Evolutionary conservation across 768 basidiomycete genomes (phyloP), one percentile per base, ranked within the genome.

Genomic region (Trametes meyenii): DNA sequence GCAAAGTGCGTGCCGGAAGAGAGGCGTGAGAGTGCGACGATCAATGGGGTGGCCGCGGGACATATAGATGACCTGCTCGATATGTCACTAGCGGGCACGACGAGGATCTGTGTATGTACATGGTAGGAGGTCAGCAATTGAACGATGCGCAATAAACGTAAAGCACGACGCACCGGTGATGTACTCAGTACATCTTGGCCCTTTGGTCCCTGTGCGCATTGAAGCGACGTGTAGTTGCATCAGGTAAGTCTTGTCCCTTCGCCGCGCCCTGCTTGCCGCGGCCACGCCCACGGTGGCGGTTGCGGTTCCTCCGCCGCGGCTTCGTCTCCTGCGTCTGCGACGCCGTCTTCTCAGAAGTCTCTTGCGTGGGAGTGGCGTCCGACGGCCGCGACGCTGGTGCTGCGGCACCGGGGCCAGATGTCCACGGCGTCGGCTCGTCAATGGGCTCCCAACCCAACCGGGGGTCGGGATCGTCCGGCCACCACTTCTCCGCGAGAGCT

Each of bases 1-100:
- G 16, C 6, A 10, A 33, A 11, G 26, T 3, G 5, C 48, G 48
- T 49, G 48, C 12, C 24, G 33, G 33, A 38, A 11, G 12, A 24
- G 1, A 24, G 11, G 23, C 19, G 16, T 26, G 19, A 10, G 21
- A 11, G 38, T 10, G 38, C 36, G 55, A 56, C 46, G 55, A 56
- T 56, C 55, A 17, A 19, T 19, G 35, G 33, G 44, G 33, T 11
- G 36, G 43, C 24, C 24, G 5, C 45, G 55, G 35, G 14, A 12
- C 55, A 56, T 39, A 56, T 14, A 35, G 45, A 48, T 48, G 46
- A 24, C 45, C 55, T 39, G 55, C 36, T 48, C 55, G 52, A 53
- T 40, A 53, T 53, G 52, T 23, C 40, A 39, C 10, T 40, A 39
- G 42, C 39, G 50, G 17, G 29, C 51, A 55, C 10, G 29, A 16